Conservation (phyloP, 805 yeast genomes). For the Dipodascopsis uninucleata region DNA sequence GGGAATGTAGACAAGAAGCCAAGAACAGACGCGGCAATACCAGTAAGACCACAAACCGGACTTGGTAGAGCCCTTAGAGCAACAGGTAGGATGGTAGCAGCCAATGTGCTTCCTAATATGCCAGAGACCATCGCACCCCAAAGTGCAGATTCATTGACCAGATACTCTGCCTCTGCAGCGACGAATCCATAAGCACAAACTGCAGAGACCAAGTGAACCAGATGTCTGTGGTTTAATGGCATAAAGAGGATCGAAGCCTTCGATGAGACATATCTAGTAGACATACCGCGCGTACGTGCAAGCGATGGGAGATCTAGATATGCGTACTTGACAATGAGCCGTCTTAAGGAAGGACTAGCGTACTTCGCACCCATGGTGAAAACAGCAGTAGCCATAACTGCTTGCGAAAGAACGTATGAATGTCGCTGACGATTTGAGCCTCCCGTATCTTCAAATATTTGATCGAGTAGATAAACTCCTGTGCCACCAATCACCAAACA, state of each 20-base stretch:
- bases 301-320: conserved; percentile 13
- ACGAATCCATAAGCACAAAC: too few relatives aligned
- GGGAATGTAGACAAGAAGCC: conserved; percentile 20
- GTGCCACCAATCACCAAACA: too few relatives aligned
- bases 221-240: too few relatives aligned
- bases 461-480: too few relatives aligned
- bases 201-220: too few relatives aligned
- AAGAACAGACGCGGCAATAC: conserved; percentile 17
- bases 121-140: conserved; percentile 15
- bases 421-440: conserved; percentile 18
- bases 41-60: conserved; percentile 16
- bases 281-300: background rate
- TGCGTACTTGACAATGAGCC: conserved; percentile 11
- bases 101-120: conserved; percentile 2
- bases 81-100: conserved; percentile 13
- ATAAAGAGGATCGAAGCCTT: too few relatives aligned
- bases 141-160: conserved; percentile 12
- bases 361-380: conserved; percentile 10
- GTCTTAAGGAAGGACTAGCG: conserved; percentile 8
- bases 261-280: conserved; percentile 2
- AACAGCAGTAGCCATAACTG: conserved; percentile 1
- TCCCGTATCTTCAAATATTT: conserved; percentile 6
- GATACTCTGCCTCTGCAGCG: conserved; percentile 22
- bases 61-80: conserved; percentile 3
- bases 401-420: conserved; percentile 19